Conservation (phyloP, 352 stramenopile species). For the Phytophthora hibernalis region DNA sequence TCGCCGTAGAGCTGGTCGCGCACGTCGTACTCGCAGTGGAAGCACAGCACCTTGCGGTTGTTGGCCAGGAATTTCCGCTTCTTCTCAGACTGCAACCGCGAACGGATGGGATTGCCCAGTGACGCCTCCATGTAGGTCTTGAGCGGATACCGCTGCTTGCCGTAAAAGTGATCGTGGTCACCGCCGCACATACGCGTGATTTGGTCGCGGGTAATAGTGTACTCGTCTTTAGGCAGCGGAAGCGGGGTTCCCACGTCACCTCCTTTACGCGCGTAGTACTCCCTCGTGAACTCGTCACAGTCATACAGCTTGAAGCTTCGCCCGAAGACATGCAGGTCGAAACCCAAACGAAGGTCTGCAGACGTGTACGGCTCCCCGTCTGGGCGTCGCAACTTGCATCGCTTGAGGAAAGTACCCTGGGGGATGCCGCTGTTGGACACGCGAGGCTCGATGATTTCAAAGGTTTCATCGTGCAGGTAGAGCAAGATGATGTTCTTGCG, state of each 20-base stretch:
- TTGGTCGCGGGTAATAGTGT: slow-evolving; percentile 79
- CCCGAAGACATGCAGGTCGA: slow-evolving; percentile 79
- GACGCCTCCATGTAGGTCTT: slow-evolving; percentile 89
- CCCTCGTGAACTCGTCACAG: slow-evolving; percentile 76
- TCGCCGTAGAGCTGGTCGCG: slow-evolving; percentile 82
- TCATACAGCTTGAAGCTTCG: slow-evolving; percentile 82
- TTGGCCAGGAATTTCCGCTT: slow-evolving; percentile 90
- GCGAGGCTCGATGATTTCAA: slow-evolving; percentile 89
- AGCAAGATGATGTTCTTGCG: slow-evolving; percentile 83
- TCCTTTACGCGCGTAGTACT: slow-evolving; percentile 59
- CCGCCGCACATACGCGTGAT: slow-evolving; percentile 79
- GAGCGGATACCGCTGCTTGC: slow-evolving; percentile 77
- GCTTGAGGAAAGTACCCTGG: slow-evolving; percentile 89
- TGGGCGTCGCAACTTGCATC: slow-evolving; percentile 66
- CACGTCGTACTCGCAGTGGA: slow-evolving; percentile 89
- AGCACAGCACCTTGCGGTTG: slow-evolving; percentile 87
- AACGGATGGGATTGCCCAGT: slow-evolving; percentile 75
- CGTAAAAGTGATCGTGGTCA: slow-evolving; percentile 78
- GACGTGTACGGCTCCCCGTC: slow-evolving; percentile 60
- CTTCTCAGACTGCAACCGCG: slow-evolving; percentile 71
- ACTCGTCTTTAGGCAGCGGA: slow-evolving; percentile 81
- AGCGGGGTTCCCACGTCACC: slow-evolving; percentile 58
- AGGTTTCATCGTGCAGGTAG: slow-evolving; percentile 88
- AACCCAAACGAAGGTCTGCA: slow-evolving; percentile 67
- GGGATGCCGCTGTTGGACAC: slow-evolving; percentile 86